Evolutionary conservation across 1,284 basidiomycete genomes (phyloP), one percentile per base, ranked within the genome.

Genomic region (Boletellus dicymbophilus): DNA sequence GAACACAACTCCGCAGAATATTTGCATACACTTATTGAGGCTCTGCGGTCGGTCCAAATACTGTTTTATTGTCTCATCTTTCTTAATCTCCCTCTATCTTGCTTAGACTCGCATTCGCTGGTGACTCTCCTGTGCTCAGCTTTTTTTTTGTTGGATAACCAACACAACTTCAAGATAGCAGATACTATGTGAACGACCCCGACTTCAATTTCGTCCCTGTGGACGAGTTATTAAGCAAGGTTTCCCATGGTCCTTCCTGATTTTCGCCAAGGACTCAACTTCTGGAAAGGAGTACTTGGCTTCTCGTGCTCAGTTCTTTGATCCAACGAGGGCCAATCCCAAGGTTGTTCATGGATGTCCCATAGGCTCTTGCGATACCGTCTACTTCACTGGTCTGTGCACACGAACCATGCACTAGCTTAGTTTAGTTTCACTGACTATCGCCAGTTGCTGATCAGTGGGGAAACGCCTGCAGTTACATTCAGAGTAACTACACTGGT

Each of bases 391-490:
- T 20, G 89, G 88, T 86, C 62, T 43, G 68, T n/a, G n/a, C n/a
- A n/a, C 20, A 44, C 4, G 12, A 21, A 41, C 15, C 18, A 20
- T 9, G 12, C 6, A 25, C 31, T 34, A 22, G 48, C 40, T 26
- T 22, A 23, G 49, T 43, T 23, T 22, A 12, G 18, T 42, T 28
- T 45, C 8, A 38, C 37, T 45, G 21, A 52, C 44, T 37, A 25
- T 21, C 31, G 31, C 53, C 43, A 88, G 89, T 93, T 2, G 80
- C 88, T 6, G 93, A 95, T 65, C 82, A 88, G 61, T 89, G 90
- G 80, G 95, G 95, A 6, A 97, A 98, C 67, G 90, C 93, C 2
- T 96, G 93, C 70, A 95, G 91, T 55, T 97, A 88, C 67, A 98
- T 98, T 54, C 91, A 94, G 67, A 94, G 91, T 58, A 96, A 95